Conservation (phyloP, 139 green algal species). For the Picochlorum sp. region DNA sequence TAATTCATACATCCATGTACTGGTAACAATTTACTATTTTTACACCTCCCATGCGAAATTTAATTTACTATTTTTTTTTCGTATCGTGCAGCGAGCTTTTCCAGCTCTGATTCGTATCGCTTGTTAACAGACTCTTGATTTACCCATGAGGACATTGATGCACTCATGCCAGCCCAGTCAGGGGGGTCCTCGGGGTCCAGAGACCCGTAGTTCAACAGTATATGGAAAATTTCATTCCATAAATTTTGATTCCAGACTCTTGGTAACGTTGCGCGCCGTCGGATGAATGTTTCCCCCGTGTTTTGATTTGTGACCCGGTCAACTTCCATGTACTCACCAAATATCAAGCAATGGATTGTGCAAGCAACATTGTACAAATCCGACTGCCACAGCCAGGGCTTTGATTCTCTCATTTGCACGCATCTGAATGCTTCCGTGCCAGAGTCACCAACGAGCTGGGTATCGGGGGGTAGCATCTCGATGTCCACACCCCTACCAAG, state of each 20-base stretch:
- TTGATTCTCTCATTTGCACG: constrained; percentile 36
- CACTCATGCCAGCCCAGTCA: no score
- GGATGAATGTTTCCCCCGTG: constrained; percentile 10
- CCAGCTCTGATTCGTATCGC: not conserved
- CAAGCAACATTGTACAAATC: constrained; percentile 27
- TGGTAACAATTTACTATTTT: no score
- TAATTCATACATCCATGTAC: no score
- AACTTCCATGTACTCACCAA: constrained; percentile 40
- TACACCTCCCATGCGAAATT: no score
- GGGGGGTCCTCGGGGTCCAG: no score
- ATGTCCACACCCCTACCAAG: constrained; percentile 38
- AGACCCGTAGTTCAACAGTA: constrained; percentile 28
- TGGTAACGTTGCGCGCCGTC: constrained; percentile 13
- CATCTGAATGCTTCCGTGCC: constrained; percentile 33
- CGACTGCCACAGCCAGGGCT: constrained; percentile 26
- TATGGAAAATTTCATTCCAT: constrained; percentile 25
- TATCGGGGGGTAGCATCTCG: constrained; percentile 22
- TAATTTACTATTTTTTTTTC: no score
- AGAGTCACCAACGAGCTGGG: constrained; percentile 16
- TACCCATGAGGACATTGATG: no score
- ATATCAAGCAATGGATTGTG: constrained; percentile 28
- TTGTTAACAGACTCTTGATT: no score
- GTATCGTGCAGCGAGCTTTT: no score
- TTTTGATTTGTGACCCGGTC: constrained; percentile 13
- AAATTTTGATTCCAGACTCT: constrained; percentile 23